phyloP scores from a whole-genome alignment of 2,329 filamentous ascomycete species.

The Ciborinia camelliae region DNA sequence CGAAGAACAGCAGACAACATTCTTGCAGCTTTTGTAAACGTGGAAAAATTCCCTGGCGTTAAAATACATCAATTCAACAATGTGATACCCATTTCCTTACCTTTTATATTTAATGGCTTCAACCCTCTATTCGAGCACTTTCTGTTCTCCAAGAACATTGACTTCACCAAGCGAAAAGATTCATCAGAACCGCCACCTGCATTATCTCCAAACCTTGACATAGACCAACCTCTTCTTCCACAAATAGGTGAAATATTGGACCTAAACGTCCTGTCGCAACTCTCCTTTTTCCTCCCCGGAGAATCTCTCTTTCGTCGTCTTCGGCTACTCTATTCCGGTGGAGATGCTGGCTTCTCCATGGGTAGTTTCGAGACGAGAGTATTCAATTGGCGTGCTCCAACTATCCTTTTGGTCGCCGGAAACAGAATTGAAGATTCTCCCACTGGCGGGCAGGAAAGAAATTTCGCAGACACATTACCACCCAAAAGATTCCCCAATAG shows the following conservation, averaged over 20 bases:
- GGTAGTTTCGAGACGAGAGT: slow-evolving; percentile 71
- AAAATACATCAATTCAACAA: slow-evolving; percentile 59
- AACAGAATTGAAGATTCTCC: slow-evolving; percentile 52
- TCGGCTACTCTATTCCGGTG: slow-evolving; percentile 66
- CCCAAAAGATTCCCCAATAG: slow-evolving; percentile 57
- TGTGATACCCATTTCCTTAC: slow-evolving; percentile 57
- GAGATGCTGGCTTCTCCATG: slow-evolving; percentile 71
- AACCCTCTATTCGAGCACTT: slow-evolving; percentile 71
- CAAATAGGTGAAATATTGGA: slow-evolving; percentile 61
- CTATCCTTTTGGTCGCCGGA: slow-evolving; percentile 67
- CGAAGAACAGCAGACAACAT: slow-evolving; percentile 61
- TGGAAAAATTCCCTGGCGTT: slow-evolving; percentile 61
- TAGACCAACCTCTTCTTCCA: slow-evolving; percentile 45
- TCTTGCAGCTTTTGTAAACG: slow-evolving; percentile 61
- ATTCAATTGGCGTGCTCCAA: slow-evolving; percentile 74
- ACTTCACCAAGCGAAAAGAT: slow-evolving; percentile 48
- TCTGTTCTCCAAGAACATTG: slow-evolving; percentile 68
- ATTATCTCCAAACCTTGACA: slow-evolving; percentile 24
- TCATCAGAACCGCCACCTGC: slow-evolving; percentile 23
- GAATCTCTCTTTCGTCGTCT: slow-evolving; percentile 62
- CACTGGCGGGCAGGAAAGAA: slow-evolving; percentile 49
- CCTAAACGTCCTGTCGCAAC: slow-evolving; percentile 61
- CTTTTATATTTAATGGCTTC: slow-evolving; percentile 65
- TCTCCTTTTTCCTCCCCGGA: slow-evolving; percentile 70
- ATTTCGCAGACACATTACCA: slow-evolving; percentile 60